These are phyloP conservation scores for Umbelopsis isabellina DNA, from an alignment of 192 early-diverging fungal species.

Conservation along the genomic window DNA sequence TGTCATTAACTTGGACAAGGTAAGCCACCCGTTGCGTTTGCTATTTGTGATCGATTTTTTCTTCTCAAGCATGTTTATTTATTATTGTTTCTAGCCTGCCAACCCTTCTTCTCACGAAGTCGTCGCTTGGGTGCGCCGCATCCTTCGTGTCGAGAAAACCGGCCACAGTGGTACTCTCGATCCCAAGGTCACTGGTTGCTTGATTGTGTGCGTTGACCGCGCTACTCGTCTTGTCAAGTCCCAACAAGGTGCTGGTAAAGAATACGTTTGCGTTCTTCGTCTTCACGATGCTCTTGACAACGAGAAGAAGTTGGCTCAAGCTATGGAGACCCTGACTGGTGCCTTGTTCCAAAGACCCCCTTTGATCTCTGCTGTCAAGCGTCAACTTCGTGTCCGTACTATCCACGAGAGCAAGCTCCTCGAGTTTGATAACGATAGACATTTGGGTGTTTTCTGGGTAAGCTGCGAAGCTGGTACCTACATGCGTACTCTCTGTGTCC, in stretches of 20 bases:
- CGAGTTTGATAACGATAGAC: slow-evolving; percentile 97
- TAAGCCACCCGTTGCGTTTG: neutral
- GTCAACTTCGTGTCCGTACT: slow-evolving; percentile 98
- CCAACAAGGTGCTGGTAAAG: slow-evolving; percentile 99
- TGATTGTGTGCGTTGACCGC: slow-evolving; percentile 99
- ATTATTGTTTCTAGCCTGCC: slow-evolving; percentile 61
- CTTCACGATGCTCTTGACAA: slow-evolving; percentile 93
- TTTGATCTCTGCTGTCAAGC: slow-evolving; percentile 98
- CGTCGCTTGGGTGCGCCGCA: slow-evolving; percentile 98
- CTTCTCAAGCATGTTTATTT: neutral
- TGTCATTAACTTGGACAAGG: slow-evolving; percentile 98
- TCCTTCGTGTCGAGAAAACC: slow-evolving; percentile 96
- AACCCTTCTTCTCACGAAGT: slow-evolving; percentile 99
- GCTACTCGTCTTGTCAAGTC: slow-evolving; percentile 99
- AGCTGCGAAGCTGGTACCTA: slow-evolving; percentile 99
- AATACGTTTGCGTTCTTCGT: slow-evolving; percentile 95
- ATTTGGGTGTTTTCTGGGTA: slow-evolving; percentile 97
- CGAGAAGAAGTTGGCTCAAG: slow-evolving; percentile 84
- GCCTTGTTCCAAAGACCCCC: slow-evolving; percentile 99
- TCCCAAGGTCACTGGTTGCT: slow-evolving; percentile 98
- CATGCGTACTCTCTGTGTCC: slow-evolving; percentile 99
- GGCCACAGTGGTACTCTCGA: slow-evolving; percentile 98
- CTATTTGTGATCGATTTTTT: neutral
- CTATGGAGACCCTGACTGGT: slow-evolving; percentile 95
- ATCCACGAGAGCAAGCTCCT: slow-evolving; percentile 95